Conservation (phyloP, 768 basidiomycete species). For the Ephemerocybe angulata region DNA sequence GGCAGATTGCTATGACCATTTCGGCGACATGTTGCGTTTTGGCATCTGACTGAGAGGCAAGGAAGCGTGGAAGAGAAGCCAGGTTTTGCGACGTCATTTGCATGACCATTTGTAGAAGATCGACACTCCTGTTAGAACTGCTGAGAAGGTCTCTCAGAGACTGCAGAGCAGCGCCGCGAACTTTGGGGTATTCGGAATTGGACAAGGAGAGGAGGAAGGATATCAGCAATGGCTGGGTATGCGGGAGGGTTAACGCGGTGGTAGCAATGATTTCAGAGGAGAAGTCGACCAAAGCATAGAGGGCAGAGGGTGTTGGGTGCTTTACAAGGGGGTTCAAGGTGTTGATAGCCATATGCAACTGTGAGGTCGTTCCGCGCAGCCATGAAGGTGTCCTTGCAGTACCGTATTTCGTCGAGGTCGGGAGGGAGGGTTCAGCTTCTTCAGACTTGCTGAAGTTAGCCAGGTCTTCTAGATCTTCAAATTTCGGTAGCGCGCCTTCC, state of each 20-base stretch:
- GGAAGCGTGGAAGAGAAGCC: conserved; percentile 64
- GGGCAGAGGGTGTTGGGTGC: conserved; percentile 68
- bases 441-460: conserved; percentile 28
- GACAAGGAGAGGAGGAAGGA: conserved; percentile 73
- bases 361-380: conserved; percentile 77
- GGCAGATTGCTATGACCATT: conserved; percentile 69
- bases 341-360: conserved; percentile 81
- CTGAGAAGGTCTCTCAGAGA: conserved; percentile 46
- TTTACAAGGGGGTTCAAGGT: conserved; percentile 64
- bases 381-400: conserved; percentile 70
- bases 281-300: conserved; percentile 53
- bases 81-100: conserved; percentile 64
- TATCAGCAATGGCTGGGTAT: conserved; percentile 62
- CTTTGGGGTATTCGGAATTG: conserved; percentile 50
- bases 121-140: conserved; percentile 39
- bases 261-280: conserved; percentile 49
- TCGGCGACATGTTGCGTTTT: conserved; percentile 67
- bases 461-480: conserved; percentile 66
- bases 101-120: conserved; percentile 54
- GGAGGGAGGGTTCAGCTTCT: conserved; percentile 10
- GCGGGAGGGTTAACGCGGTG: conserved; percentile 63
- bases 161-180: conserved; percentile 46
- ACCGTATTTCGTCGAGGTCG: conserved; percentile 32
- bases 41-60: conserved; percentile 68
- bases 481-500: conserved; percentile 53